Base-by-base conservation (phyloP, 306 rosid species). In the Clitoria ternatea region DNA sequence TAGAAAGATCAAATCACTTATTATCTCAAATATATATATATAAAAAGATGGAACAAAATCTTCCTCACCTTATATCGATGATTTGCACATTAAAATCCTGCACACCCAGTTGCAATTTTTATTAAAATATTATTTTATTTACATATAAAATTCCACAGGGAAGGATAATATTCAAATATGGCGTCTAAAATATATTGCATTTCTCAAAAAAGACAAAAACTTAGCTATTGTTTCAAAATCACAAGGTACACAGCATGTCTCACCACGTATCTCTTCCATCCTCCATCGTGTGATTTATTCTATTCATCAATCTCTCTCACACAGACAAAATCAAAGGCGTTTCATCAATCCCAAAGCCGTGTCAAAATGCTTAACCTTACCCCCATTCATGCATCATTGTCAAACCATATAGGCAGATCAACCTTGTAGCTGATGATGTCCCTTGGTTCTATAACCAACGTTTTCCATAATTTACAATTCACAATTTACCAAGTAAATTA, bases 261-360 rank as follows among this genome's bases (percentile, higher is more conserved):
- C 60, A 27, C 22, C 49, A 22, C 67, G 27, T 60, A 26, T 44
- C 68, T 14, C 59, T 55, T 72, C 52, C 62, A 33, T 17, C 66
- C 63, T 37, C 63, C 54, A 15, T 43, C 13, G 24, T 79, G 12
- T 55, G 29, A 66, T 39, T 65, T 69, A 60, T 74, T 53, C 66
- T 33, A 4, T 54, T 14, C 8, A 24, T 30, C 48, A 3, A 12
- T 42, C 48, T 22, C 39, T 10, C 26, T 71, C 15, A 9, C 15
- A 9, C 44, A 12, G 32, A 75, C 49, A 53, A 48, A 59, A 68
- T 59, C 26, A 57, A 73, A 22, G 24, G 13, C 4, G 8, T 57
- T 60, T 59, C 80, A 47, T 59, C 80, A 40, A 76, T 76, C 69
- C 75, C 75, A 37, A 76, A 36, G 74, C 53, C 57, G 43, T 55